Conservation (phyloP, 495 filamentous ascomycete genomes). For the Paragyromitra xinjiangensis region DNA sequence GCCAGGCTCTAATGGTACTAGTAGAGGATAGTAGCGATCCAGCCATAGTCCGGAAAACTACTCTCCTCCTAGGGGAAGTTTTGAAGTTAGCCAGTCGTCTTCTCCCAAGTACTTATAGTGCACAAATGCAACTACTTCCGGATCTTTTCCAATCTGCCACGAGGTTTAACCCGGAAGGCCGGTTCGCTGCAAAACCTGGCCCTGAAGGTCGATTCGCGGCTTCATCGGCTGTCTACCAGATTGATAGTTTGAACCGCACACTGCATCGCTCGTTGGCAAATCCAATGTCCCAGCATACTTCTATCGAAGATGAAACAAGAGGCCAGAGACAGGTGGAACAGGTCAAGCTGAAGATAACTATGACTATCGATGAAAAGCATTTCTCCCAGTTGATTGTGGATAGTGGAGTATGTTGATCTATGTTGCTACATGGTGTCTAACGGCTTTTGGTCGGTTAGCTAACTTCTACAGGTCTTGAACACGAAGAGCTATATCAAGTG, state of each 20-base stretch:
- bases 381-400: constrained; percentile 89
- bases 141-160: constrained; percentile 79
- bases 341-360: constrained; percentile 74
- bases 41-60: constrained; percentile 86
- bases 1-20: constrained; percentile 68
- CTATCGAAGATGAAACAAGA: constrained; percentile 60
- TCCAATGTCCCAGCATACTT: constrained; percentile 46
- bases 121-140: constrained; percentile 82
- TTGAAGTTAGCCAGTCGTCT: constrained; percentile 86
- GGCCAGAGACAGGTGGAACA: constrained; percentile 66
- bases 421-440: background rate
- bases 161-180: constrained; percentile 72
- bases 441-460: background rate
- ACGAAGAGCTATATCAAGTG: constrained; percentile 90
- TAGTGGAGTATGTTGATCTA: constrained; percentile 61
- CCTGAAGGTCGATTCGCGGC: constrained; percentile 75
- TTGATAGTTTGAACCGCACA: constrained; percentile 95
- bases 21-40: constrained; percentile 76
- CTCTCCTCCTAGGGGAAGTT: constrained; percentile 86
- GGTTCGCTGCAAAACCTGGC: constrained; percentile 60
- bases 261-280: constrained; percentile 76
- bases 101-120: constrained; percentile 79
- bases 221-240: constrained; percentile 90
- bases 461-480: constrained; percentile 70
- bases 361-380: constrained; percentile 83